Evolutionary conservation across 371 early-diverging fungal species (phyloP), one percentile per base, ranked within the genome.

Genomic region (Haplosporangium sp.): DNA sequence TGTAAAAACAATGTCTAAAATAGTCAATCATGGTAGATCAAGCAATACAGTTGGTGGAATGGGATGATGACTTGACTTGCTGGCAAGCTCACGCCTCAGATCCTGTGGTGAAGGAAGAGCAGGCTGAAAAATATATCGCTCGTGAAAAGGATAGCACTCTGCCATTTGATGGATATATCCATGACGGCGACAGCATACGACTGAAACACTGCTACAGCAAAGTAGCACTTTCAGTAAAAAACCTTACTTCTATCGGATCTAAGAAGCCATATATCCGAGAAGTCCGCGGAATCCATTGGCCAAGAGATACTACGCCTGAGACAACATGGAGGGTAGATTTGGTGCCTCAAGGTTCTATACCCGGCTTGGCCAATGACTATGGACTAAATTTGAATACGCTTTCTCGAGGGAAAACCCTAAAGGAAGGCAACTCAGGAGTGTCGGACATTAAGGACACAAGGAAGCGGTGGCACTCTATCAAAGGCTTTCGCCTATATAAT

Each of bases 391-490:
- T 34, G 34, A 27, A 27, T 27, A 27, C 27, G 27, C 27, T 27
- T 4, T 55, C 44, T 15, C 35, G 17, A 48, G 17, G 4, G 35
- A n/a, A 45, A 38, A 44, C 8, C 34, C 60, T 15, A 44, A 17
- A 50, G 2, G 17, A 6, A 11, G 15, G 58, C 13, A 15, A 11
- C 10, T 10, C 39, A 3, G 20, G 19, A 4, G 0, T 45, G 47
- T n/a, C 44, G 35, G 38, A 19, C 56, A 55, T 48, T 11, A 61
- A 47, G 48, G 68, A 71, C 27, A 38, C 59, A 19, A 71, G 56
- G 27, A 72, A 77, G 39, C 71, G 69, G 60, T 78, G 73, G 78
- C 78, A 73, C 34, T 69, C 78, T 19, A 78, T 78, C 74, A 78
- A 78, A 39, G 78, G 78, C 2, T 78, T 78, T 45, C 56, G 74